Base-by-base conservation (phyloP, 192 early-diverging fungal species). In the Obelidium mucronatum region DNA sequence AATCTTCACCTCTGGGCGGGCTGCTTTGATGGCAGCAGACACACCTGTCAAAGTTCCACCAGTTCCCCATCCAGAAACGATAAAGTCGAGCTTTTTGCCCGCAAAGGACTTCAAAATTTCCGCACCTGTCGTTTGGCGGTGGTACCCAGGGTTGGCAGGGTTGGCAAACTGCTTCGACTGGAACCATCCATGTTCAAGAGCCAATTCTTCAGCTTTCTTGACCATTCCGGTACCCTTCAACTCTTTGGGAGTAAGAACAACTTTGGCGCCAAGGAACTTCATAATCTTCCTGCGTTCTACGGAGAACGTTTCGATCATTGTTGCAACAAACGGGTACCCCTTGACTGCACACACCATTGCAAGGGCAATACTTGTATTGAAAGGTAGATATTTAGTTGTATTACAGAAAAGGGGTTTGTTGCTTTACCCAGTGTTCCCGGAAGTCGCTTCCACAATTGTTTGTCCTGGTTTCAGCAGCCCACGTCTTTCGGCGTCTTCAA, bases 401-500 rank as follows among this genome's bases (percentile, higher is more conserved):
- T n/a, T n/a, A n/a, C n/a, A n/a, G n/a, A n/a, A n/a, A n/a, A n/a
- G n/a, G n/a, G n/a, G n/a, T n/a, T n/a, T 8, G 22, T 8, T 51
- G 11, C 8, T 22, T 62, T 24, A 73, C 81, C 97, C 97, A 4
- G 97, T 99, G 84, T 99, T 99, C 24, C 87, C 85, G 28, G 79
- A 79, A 2, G 83, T 85, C 0, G 78, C 83, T 40, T 85, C 82
- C 88, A 96, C 1, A 87, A 98, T 89, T 0, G 96, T 98, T 42
- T 95, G 93, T 15, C 95, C 95, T 37, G 94, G 86, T 74, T 91
- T 88, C 54, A 97, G 83, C 66, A 94, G 78, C 0, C 97, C 97
- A 69, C 75, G 48, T 67, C 93, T 88, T 79, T 99, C 97, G 35
- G 97, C 96, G 65, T 97, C 91, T 84, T 97, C 92, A 26, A 99